Evolutionary conservation across 2,329 filamentous ascomycete species (phyloP).

Genomic region (Botrytis elliptica): DNA sequence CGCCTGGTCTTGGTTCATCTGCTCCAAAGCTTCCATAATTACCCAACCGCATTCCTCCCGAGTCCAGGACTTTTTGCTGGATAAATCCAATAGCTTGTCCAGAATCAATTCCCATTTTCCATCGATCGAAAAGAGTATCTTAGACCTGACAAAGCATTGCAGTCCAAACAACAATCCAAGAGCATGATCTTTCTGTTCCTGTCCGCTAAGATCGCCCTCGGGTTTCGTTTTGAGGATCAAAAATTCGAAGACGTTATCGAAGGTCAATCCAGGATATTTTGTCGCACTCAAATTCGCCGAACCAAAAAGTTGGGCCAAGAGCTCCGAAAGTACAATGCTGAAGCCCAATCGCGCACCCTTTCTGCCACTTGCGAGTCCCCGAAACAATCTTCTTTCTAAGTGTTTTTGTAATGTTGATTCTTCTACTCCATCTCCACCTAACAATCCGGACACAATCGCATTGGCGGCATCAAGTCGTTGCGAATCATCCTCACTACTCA

Average conservation of each 20-base stretch:
- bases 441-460: constrained; percentile 55
- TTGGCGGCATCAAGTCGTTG: constrained; percentile 59
- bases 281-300: constrained; percentile 43
- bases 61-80: constrained; percentile 83
- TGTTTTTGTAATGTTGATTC: constrained; percentile 58
- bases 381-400: constrained; percentile 69
- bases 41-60: constrained; percentile 84
- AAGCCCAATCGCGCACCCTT: constrained; percentile 89
- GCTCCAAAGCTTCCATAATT: constrained; percentile 68
- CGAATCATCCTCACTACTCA: constrained; percentile 57
- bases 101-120: constrained; percentile 67
- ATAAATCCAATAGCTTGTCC: constrained; percentile 69
- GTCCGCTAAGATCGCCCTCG: constrained; percentile 53
- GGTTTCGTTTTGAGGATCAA: constrained; percentile 56
- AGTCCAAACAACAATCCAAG: constrained; percentile 86
- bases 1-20: constrained; percentile 55
- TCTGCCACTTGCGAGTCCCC: constrained; percentile 83
- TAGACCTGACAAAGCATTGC: constrained; percentile 80
- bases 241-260: constrained; percentile 54
- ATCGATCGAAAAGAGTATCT: constrained; percentile 62
- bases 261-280: constrained; percentile 56
- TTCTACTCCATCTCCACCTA: constrained; percentile 49
- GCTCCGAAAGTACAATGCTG: constrained; percentile 81
- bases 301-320: constrained; percentile 69
- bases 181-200: constrained; percentile 83